Conservation (phyloP, 345 rosid species). For the Sisymbrium irio region DNA sequence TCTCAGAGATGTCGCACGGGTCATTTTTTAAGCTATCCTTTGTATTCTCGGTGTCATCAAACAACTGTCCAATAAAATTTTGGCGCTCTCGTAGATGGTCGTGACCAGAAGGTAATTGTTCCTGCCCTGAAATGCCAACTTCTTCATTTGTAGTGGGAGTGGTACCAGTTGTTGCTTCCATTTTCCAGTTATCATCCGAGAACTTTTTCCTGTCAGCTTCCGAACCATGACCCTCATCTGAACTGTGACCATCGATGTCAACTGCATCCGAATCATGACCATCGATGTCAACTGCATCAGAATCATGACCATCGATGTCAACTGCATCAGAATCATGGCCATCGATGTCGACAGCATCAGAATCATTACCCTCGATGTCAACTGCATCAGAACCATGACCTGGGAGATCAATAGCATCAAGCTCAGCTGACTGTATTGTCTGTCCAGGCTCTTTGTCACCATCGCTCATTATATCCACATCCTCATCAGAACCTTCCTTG, state of each 20-base stretch:
- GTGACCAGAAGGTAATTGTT: slow-evolving; percentile 36
- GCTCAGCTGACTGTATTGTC: slow-evolving; percentile 46
- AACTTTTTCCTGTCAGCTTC: slow-evolving; percentile 36
- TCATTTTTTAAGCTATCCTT: slow-evolving; percentile 48
- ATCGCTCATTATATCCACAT: slow-evolving; percentile 90
- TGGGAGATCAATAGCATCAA: slow-evolving; percentile 14
- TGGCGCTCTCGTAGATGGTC: slow-evolving; percentile 52
- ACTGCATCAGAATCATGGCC: slow-evolving; percentile 44
- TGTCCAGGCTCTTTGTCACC: slow-evolving; percentile 64
- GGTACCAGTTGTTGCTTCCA: slow-evolving; percentile 21
- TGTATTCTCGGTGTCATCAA: slow-evolving; percentile 63
- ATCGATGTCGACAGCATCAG: slow-evolving; percentile 45
- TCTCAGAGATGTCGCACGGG: slow-evolving; percentile 50
- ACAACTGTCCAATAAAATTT: slow-evolving; percentile 71
- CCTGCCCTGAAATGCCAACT: slow-evolving; percentile 37
- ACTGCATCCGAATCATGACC: slow-evolving; percentile 42
- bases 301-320: slow-evolving; percentile 50
- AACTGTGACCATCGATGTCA: slow-evolving; percentile 46
- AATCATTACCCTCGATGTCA: slow-evolving; percentile 45
- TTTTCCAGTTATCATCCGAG: slow-evolving; percentile 14
- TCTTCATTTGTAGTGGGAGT: slow-evolving; percentile 24
- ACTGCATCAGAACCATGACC: slow-evolving; percentile 42
- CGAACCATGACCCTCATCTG: slow-evolving; percentile 55
- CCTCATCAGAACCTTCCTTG: slow-evolving; percentile 88
- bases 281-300: slow-evolving; percentile 49